Evolutionary conservation across 169 alveolate genomes (phyloP), one percentile per base, ranked within the genome.

Genomic region (Hammondia hammondi): DNA sequence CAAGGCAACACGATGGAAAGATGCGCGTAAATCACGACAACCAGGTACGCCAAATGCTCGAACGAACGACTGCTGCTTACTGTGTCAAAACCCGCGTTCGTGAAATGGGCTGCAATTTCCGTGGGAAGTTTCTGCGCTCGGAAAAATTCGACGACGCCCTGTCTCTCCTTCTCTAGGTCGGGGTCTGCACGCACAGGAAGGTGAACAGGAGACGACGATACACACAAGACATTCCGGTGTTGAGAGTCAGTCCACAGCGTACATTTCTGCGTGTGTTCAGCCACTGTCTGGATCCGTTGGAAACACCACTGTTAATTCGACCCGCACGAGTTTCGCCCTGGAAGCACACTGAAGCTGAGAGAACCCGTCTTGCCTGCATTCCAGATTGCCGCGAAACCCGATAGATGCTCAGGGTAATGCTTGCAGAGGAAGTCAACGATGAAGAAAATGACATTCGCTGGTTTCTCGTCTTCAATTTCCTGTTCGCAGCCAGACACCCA

Each of bases 61-160:
- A 17, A 46, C 17, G 70, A 39, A 82, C 61, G 35, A 17, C 70
- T 35, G 37, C 24, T 21, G 3, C 94, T 52, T 82, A 95, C 95
- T 12, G 99, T 98, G 92, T 98, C 99, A 93, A 97, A 98, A 10
- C 99, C 99, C 10, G 99, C 99, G 88, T 95, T 96, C 39, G 98
- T 97, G 95, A 98, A 98, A 93, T 98, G 98, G 56, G 97, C 95
- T 0, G 98, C 98, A 37, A 98, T 96, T 21, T 97, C 98, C 43
- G 97, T 97, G 61, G 98, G 98, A 56, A 98, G 81, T 92, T 97
- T 98, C 94, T 97, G 97, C 57, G 94, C 94, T 92, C 96, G 97
- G 96, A 98, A 98, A 90, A 98, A 98, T 91, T 98, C 98, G 57
- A 97, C 97, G 14, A 98, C 98, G 91, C 89, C 85, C 82, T 97